Evolutionary conservation across 176 grass and related monocot genomes (phyloP).

Genomic region (Juncus effusus): DNA sequence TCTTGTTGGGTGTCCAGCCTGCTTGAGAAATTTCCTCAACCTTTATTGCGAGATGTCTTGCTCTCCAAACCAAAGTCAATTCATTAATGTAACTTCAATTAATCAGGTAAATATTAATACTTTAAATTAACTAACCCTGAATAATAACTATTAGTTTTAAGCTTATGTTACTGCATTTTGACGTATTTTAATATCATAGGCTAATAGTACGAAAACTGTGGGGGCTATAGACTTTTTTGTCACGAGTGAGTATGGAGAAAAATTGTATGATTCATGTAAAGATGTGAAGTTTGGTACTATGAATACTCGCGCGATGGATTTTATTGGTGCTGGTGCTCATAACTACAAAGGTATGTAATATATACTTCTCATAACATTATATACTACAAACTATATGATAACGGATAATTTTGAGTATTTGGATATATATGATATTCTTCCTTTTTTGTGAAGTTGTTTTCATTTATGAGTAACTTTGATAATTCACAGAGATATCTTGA

Average conservation of each 20-base stretch:
- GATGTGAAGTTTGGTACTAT: slow-evolving; percentile 95
- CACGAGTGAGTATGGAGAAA: slow-evolving; percentile 63
- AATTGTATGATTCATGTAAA: slow-evolving; percentile 90
- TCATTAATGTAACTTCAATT: slow-evolving; percentile 90
- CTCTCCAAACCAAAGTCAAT: slow-evolving; percentile 95
- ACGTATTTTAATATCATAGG: slow-evolving; percentile 38
- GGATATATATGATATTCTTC: not conserved
- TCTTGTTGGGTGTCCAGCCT: slow-evolving; percentile 99
- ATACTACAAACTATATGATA: not conserved
- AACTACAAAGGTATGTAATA: slow-evolving; percentile 61
- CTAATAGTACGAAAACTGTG: slow-evolving; percentile 61
- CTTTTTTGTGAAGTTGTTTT: slow-evolving; percentile 3
- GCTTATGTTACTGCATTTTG: not conserved
- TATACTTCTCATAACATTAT: not conserved
- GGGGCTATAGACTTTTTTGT: slow-evolving; percentile 78
- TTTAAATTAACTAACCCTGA: not conserved
- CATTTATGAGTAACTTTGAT: not conserved
- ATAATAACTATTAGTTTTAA: not conserved
- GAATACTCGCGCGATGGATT: slow-evolving; percentile 97
- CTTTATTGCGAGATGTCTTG: slow-evolving; percentile 88
- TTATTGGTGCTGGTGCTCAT: slow-evolving; percentile 80
- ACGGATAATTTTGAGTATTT: slow-evolving; percentile 6
- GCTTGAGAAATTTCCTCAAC: slow-evolving; percentile 98
- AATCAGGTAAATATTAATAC: slow-evolving; percentile 43
- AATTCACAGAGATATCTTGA: not conserved